Percentiles rank a stretch among this genome's conserved stretches.
Conservation (phyloP, 2,329 filamentous ascomycete genomes). For the Tolypocladium pustulatum region DNA sequence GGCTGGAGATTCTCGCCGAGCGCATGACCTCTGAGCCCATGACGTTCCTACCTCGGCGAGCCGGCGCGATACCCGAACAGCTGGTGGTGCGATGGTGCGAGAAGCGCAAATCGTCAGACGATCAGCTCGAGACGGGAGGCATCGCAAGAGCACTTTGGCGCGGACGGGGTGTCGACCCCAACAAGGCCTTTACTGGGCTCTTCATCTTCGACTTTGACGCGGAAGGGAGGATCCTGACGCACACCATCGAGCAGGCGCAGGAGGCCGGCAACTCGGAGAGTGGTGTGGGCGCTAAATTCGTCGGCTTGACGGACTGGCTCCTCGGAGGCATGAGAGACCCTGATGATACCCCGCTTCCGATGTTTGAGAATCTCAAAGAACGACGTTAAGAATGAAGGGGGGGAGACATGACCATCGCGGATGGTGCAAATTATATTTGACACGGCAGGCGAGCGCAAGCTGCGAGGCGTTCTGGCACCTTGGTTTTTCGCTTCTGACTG, state of each 20-base stretch:
- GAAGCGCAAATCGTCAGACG: conserved; percentile 18
- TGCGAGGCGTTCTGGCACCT: background rate
- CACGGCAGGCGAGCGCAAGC: background rate
- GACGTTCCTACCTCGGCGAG: conserved; percentile 33
- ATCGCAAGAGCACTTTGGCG: conserved; percentile 32
- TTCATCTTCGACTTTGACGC: conserved; percentile 95
- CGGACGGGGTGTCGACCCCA: conserved; percentile 33
- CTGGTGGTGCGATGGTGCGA: conserved; percentile 81
- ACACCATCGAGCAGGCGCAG: conserved; percentile 91
- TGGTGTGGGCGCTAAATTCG: conserved; percentile 69
- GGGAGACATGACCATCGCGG: background rate
- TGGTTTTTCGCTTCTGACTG: background rate
- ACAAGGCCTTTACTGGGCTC: conserved; percentile 75
- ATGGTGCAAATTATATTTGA: background rate
- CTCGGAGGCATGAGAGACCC: conserved; percentile 56
- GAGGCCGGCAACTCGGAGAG: conserved; percentile 75
- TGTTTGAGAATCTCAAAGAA: conserved; percentile 21
- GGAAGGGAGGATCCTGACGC: conserved; percentile 71
- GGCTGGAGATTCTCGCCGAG: conserved; percentile 78
- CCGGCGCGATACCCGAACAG: conserved; percentile 60
- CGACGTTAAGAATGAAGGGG: conserved; percentile 2
- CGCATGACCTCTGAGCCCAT: conserved; percentile 61
- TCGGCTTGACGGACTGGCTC: conserved; percentile 90
- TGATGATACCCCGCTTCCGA: conserved; percentile 20
- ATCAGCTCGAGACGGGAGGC: conserved; percentile 23